A percentile compares a stretch with the other conserved stretches of the same genome.
These are phyloP conservation scores for Macrotyloma uniflorum DNA, from an alignment of 306 rosid species.

Conservation along the genomic window DNA sequence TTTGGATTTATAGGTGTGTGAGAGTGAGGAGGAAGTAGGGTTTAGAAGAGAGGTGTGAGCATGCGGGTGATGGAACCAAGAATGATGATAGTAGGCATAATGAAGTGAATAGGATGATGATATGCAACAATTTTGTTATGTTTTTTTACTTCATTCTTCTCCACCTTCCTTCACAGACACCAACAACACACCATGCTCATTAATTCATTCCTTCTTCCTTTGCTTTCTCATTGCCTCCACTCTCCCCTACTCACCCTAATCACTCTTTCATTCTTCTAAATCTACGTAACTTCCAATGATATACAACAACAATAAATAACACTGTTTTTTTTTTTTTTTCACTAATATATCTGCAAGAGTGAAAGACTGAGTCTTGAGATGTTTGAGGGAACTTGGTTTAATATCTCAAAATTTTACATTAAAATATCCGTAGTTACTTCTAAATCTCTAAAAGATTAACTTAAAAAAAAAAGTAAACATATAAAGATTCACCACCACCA, in stretches of 20 bases:
- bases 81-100: slow-evolving; percentile 77
- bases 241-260: slow-evolving; percentile 19
- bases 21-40: slow-evolving; percentile 19
- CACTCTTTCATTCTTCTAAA: slow-evolving; percentile 17
- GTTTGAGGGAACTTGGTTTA: too few relatives aligned
- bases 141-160: slow-evolving; percentile 49
- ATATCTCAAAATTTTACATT: too few relatives aligned
- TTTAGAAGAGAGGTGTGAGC: slow-evolving; percentile 51
- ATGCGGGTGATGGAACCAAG: slow-evolving; percentile 98
- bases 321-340: not conserved
- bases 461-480: too few relatives aligned
- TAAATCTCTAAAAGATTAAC: too few relatives aligned
- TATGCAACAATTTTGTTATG: slow-evolving; percentile 47
- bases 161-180: slow-evolving; percentile 40
- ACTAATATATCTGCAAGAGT: not conserved
- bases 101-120: slow-evolving; percentile 65
- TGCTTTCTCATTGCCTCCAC: slow-evolving; percentile 30
- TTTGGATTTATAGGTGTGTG: slow-evolving; percentile 71
- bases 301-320: not conserved
- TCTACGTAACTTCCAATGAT: not conserved
- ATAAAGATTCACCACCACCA: too few relatives aligned
- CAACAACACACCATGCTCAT: slow-evolving; percentile 57
- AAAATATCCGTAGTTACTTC: too few relatives aligned
- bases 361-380: too few relatives aligned
- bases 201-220: not conserved